phyloP scores from a whole-genome alignment of 352 stramenopile species.

The Phytophthora cryptogea region DNA sequence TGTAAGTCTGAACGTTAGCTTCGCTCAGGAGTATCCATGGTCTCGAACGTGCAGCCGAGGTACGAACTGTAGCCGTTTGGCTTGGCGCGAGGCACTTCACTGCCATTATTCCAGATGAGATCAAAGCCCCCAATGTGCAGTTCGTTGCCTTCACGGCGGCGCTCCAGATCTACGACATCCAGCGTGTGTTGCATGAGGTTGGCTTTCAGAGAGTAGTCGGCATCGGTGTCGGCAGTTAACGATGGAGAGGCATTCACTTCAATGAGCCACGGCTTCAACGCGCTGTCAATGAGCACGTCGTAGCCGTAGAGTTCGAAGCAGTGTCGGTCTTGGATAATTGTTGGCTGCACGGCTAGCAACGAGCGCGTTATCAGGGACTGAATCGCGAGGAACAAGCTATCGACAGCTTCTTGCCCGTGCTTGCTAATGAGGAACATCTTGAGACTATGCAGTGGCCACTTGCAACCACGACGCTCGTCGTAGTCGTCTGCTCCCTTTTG shows the following conservation, averaged over 20 bases:
- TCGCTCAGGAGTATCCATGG: conserved; percentile 22
- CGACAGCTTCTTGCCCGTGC: conserved; percentile 61
- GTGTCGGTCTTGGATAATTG: conserved; percentile 85
- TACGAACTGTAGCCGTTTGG: conserved; percentile 64
- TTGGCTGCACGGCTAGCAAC: conserved; percentile 82
- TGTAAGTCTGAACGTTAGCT: conserved; percentile 4
- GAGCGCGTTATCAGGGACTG: conserved; percentile 86
- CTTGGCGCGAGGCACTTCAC: conserved; percentile 34
- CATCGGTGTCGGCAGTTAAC: conserved; percentile 66
- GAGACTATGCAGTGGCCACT: conserved; percentile 69
- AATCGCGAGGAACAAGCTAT: conserved; percentile 82
- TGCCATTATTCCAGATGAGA: conserved; percentile 59
- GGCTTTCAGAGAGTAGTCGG: conserved; percentile 87
- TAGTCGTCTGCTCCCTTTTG: conserved; percentile 63
- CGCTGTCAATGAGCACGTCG: conserved; percentile 70
- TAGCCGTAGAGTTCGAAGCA: conserved; percentile 85
- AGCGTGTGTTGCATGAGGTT: conserved; percentile 89
- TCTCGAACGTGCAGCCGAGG: conserved; percentile 60
- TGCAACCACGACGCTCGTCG: conserved; percentile 58
- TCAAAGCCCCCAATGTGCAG: conserved; percentile 71
- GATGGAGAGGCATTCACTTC: conserved; percentile 80
- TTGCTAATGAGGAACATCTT: conserved; percentile 70
- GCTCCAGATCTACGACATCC: conserved; percentile 87
- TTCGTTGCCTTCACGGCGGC: conserved; percentile 44
- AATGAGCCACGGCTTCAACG: conserved; percentile 67